Evolutionary conservation across 495 filamentous ascomycete genomes (phyloP).

Genomic region (Cetradonia linearis): DNA sequence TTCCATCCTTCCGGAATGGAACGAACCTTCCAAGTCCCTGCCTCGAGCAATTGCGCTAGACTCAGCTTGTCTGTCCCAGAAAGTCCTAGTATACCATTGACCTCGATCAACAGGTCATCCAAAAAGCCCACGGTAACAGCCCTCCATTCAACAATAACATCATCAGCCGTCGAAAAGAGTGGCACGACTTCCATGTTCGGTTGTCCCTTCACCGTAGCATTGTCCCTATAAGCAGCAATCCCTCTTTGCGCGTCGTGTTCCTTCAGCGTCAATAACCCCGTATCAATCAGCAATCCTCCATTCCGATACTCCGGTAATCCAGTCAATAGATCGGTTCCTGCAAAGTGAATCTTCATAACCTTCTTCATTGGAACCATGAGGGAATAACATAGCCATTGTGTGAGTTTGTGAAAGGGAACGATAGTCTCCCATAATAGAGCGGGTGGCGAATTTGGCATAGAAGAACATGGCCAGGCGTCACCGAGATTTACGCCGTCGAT

Average conservation of each 20-base stretch:
- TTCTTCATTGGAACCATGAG: slow-evolving; percentile 61
- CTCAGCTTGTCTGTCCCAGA: slow-evolving; percentile 42
- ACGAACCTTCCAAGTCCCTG: slow-evolving; percentile 72
- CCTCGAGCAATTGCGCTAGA: slow-evolving; percentile 60
- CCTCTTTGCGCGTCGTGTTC: slow-evolving; percentile 49
- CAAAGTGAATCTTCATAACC: slow-evolving; percentile 53
- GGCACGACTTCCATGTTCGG: slow-evolving; percentile 59
- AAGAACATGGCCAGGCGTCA: slow-evolving; percentile 86
- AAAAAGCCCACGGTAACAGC: slow-evolving; percentile 57
- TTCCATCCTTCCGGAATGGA: neutral
- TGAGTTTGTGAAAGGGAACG: slow-evolving; percentile 73
- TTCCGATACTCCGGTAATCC: slow-evolving; percentile 63
- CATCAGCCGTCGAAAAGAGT: slow-evolving; percentile 52
- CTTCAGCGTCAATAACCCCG: slow-evolving; percentile 53
- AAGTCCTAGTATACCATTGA: slow-evolving; percentile 53
- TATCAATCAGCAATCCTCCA: slow-evolving; percentile 57
- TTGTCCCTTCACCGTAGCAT: slow-evolving; percentile 64
- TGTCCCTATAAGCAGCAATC: slow-evolving; percentile 57
- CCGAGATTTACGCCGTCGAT: slow-evolving; percentile 84
- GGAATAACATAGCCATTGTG: slow-evolving; percentile 66
- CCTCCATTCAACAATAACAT: slow-evolving; percentile 64
- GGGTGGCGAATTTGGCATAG: slow-evolving; percentile 63
- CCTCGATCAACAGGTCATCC: slow-evolving; percentile 48
- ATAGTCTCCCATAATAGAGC: slow-evolving; percentile 83
- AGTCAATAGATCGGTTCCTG: slow-evolving; percentile 52